Base-by-base conservation (phyloP, 768 basidiomycete species). In the Rickenella mellea region DNA sequence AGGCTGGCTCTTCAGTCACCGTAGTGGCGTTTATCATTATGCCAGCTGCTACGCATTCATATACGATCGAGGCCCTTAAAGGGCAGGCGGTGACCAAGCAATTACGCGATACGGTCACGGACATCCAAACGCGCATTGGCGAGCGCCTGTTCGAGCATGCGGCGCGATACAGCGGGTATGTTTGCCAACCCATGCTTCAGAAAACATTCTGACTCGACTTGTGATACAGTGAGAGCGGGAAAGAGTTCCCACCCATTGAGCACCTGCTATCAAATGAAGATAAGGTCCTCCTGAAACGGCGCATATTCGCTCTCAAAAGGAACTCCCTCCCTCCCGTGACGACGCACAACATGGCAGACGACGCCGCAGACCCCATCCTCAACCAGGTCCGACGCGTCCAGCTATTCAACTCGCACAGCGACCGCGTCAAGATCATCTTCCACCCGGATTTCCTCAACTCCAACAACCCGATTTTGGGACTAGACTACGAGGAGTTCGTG, bases 301-400 rank as follows among this genome's bases (percentile, higher is more conserved):
- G 96, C 44, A 94, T 93, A 47, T 94, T 96, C 57, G 96, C 96
- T 5, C 76, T 99, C 45, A 94, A 91, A 63, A 80, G 96, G 48
- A 88, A 88, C 65, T 80, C 87, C 9, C 76, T 92, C n/a, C 96
- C 96, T 0, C 89, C 96, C 1, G 75, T 99, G 31, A 84, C 83
- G n/a, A 99, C 96, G 12, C 96, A 99, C 68, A 99, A 99, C 65
- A 98, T 98, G 96, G 78, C 74, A 19, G 94, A 98, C 57, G 94
- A 98, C 58, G 66, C 75, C 25, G 82, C 64, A 52, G 96, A 99
- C 56, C 96, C 96, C 5, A 88, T 99, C 50, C 64, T 99, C 36
- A 96, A 83, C 64, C 94, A 98, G 57, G 85, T 99, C 48, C 80
- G 96, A 14, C 78, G 89, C 20, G 92, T 97, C 24, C 82, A 88